Conservation (phyloP, 768 basidiomycete species). For the Hypsizygus marmoreus region DNA sequence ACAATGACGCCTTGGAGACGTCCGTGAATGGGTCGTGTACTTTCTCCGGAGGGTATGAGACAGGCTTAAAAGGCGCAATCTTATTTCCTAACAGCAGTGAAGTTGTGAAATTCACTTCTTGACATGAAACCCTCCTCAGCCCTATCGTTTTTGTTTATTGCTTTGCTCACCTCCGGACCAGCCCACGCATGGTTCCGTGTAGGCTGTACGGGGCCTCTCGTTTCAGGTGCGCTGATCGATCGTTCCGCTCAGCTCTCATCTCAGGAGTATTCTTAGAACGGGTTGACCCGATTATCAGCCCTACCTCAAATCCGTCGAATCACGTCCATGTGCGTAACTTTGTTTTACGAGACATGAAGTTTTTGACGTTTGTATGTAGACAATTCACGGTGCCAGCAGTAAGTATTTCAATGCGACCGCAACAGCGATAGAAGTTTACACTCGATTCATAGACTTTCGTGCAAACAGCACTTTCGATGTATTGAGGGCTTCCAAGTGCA, state of each 20-base stretch:
- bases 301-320: constrained; percentile 34
- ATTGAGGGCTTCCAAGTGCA: constrained; percentile 38
- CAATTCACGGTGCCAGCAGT: constrained; percentile 42
- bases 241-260: no score
- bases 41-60: no score
- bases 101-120: neutral
- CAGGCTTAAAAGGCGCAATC: no score
- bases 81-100: no score
- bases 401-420: constrained; percentile 10
- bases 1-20: no score
- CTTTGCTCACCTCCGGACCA: constrained; percentile 17
- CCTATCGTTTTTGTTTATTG: constrained; percentile 13
- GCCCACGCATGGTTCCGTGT: constrained; percentile 43
- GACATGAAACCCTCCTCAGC: constrained; percentile 15
- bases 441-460: constrained; percentile 29
- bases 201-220: constrained; percentile 39
- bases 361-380: constrained; percentile 20
- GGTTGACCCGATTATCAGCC: constrained; percentile 40
- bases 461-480: constrained; percentile 34
- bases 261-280: constrained; percentile 26
- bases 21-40: no score
- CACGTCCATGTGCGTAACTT: constrained; percentile 39
- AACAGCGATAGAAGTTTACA: neutral
- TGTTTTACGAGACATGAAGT: neutral
- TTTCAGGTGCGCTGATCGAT: constrained; percentile 38